Base-by-base conservation (phyloP, 805 yeast species). In the Scheffersomyces spartinae region DNA sequence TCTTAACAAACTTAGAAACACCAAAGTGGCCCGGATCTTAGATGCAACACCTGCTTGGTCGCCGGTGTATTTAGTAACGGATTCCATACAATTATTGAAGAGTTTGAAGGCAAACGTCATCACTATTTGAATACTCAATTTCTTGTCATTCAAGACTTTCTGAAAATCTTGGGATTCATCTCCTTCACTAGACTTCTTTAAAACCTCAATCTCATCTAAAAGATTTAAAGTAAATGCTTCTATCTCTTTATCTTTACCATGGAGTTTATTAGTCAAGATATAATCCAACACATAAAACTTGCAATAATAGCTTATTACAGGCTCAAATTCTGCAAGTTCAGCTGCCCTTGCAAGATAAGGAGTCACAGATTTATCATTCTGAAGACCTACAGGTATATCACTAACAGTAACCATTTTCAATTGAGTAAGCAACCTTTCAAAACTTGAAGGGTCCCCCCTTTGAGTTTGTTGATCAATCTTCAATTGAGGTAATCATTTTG, bases 271-370 rank as follows among this genome's bases (percentile, higher is more conserved):
- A 16, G 42, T 32, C 20, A 60, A 38, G 22, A 60, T 55, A 30
- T 55, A 43, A 28, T 59, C 65, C 13, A 60, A 36, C 2, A 56
- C 64, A 31, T 53, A 49, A 14, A 49, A 32, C 35, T 56, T 55
- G 37, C 65, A 58, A 42, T 49, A 57, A 34, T 56, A 59, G 26
- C 58, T 45, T 18, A 60, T 53, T 14, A 60, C 45, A 2, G 64
- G 62, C 27, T 58, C 46, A 20, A 44, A 48, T 5, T 35, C 26
- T 10, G 33, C 42, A 23, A 59, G 31, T 33, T 60, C 67, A 10
- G 30, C 37, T 19, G 62, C 39, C 7, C 65, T 45, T 3, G 47
- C 37, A 10, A 57, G 42, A 31, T 27, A 58, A 7, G 61, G 55
- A 0, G 50, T 35, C 14, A 59, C 45, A 3, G 43, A 34, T 30